Evolutionary conservation across 345 rosid species (phyloP), one percentile per base, ranked within the genome.

Genomic region (Alliaria petiolata): DNA sequence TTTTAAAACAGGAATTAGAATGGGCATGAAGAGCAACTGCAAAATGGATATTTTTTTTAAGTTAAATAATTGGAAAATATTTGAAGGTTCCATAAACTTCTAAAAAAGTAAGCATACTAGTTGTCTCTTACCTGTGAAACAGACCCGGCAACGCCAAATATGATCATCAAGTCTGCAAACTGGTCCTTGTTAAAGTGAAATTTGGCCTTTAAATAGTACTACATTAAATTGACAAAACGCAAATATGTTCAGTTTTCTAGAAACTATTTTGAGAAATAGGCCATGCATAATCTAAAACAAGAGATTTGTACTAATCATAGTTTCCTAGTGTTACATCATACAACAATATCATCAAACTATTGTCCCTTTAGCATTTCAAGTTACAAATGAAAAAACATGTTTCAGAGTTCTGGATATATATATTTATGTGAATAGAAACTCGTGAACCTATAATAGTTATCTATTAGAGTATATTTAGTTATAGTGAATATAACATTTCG

Each of bases 111-210:
- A 46, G 30, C 17, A 50, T 61, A 26, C 9, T 7, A 59, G 35
- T 16, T 61, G 17, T 26, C 8, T 31, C 51, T 26, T 77, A 87
- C 98, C 97, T 93, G 98, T 34, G 97, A 93, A 75, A 90, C 43
- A 15, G 97, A 81, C 54, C 97, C 97, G 9, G 92, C 87, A 49
- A 83, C 74, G 54, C 98, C 98, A 49, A 67, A 33, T 69, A 93
- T 90, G 62, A 90, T 86, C 98, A 93, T 87, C 34, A 93, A 67
- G 55, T 90, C 93, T 12, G 98, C 98, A 63, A 93, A 93, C 51
- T 93, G 93, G 70, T 93, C 83, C 80, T 93, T 93, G 72, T 82
- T 76, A 68, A 86, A 93, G 81, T 86, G 93, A 82, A 93, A 93
- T 57, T 49, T 83, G 36, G 98, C 97, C 90, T 93, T 93, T 31